A percentile compares a stretch with the other conserved stretches of the same genome.
phyloP scores from a whole-genome alignment of 352 stramenopile genomes.

The Phytopythium vexans region DNA sequence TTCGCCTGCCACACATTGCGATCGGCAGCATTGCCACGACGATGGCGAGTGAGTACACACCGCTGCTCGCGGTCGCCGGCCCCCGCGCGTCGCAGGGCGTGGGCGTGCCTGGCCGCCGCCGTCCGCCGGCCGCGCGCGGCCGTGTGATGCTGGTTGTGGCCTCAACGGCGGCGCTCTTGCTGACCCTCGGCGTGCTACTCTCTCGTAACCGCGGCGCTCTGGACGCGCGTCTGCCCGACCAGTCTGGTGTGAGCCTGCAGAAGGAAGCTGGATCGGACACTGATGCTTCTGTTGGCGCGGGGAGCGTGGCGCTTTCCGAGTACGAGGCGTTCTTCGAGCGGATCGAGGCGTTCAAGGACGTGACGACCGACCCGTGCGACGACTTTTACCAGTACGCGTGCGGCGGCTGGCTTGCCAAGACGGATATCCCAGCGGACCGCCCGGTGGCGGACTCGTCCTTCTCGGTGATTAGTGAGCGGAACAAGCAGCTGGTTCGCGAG shows the following conservation, averaged over 20 bases:
- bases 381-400: conserved; percentile 82
- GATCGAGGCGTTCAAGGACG: conserved; percentile 51
- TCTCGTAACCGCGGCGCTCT: too few species aligned
- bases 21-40: background rate
- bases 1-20: too few species aligned
- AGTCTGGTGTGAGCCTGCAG: conserved; percentile 13
- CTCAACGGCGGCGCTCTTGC: conserved; percentile 5
- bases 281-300: too few species aligned
- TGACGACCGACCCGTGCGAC: conserved; percentile 50
- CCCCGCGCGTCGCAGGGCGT: background rate
- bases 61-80: conserved; percentile 14
- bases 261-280: too few species aligned
- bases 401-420: conserved; percentile 55
- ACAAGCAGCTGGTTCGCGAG: conserved; percentile 48
- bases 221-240: conserved; percentile 8
- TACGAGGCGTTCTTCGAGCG: conserved; percentile 37
- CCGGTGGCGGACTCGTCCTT: conserved; percentile 56
- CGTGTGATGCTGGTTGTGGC: conserved; percentile 9
- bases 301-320: background rate
- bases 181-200: too few species aligned
- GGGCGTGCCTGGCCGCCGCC: background rate
- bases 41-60: conserved; percentile 24
- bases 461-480: conserved; percentile 39
- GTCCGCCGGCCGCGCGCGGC: conserved; percentile 9
- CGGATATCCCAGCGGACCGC: conserved; percentile 48